Conservation (phyloP, 306 rosid genomes). For the Macrotyloma uniflorum region DNA sequence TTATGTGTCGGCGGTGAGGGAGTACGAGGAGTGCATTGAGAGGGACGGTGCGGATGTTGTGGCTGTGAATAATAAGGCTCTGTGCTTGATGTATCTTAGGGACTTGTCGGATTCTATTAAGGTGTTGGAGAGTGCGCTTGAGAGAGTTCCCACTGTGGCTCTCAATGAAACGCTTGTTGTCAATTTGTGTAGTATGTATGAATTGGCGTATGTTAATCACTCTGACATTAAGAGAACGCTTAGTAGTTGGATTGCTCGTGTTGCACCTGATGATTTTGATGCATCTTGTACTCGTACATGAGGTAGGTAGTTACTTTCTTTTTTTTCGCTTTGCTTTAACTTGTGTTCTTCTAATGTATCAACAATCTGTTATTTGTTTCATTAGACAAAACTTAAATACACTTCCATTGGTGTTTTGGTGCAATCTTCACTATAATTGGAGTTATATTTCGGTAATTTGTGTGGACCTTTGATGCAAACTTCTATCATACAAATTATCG, state of each 20-base stretch:
- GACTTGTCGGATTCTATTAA: conserved; percentile 95
- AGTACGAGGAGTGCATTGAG: conserved; percentile 86
- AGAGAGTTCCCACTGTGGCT: conserved; percentile 86
- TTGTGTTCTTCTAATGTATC: conserved; percentile 31
- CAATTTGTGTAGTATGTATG: conserved; percentile 96
- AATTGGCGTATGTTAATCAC: conserved; percentile 93
- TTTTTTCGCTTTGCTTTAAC: background rate
- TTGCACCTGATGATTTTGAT: conserved; percentile 97
- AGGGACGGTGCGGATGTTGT: conserved; percentile 69
- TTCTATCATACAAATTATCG: background rate
- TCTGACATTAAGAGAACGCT: conserved; percentile 87
- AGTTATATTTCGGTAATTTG: background rate
- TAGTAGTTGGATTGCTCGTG: conserved; percentile 91
- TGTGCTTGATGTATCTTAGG: conserved; percentile 92
- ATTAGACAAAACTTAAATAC: background rate
- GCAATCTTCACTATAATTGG: background rate
- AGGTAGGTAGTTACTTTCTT: conserved; percentile 52
- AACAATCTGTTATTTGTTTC: conserved; percentile 19
- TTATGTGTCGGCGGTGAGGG: conserved; percentile 92
- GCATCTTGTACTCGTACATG: conserved; percentile 74
- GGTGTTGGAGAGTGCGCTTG: conserved; percentile 85
- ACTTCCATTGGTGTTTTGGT: background rate
- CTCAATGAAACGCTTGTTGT: conserved; percentile 82
- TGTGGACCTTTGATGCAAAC: background rate
- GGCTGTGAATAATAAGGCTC: conserved; percentile 82